Conservation (phyloP, 441 rosid species). For the Brassica balearica region DNA sequence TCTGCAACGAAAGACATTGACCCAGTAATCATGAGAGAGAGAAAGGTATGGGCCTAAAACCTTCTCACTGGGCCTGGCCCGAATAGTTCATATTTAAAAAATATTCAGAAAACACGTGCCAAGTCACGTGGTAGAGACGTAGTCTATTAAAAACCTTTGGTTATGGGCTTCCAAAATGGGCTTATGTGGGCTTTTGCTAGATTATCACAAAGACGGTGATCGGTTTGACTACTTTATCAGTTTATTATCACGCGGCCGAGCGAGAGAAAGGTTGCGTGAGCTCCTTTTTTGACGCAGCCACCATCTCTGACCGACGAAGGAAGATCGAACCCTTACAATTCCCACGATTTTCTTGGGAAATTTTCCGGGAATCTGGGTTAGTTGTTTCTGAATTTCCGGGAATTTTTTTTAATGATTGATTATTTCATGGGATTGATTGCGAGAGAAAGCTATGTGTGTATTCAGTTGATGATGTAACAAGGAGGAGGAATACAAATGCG, state of each 20-base stretch:
- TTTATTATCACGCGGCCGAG: conserved; percentile 2
- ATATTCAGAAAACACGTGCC: background rate
- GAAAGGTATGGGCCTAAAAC: conserved; percentile 5
- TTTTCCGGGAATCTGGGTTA: background rate
- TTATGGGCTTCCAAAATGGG: background rate
- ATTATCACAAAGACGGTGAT: background rate
- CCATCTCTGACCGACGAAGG: conserved; percentile 25
- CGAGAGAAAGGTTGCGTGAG: conserved; percentile 10
- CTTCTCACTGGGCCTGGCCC: background rate
- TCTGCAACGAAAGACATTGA: conserved; percentile 19
- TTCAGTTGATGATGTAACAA: background rate
- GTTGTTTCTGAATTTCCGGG: background rate
- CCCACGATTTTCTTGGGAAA: background rate
- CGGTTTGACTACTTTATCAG: background rate
- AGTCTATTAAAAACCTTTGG: background rate
- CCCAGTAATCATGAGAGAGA: conserved; percentile 20
- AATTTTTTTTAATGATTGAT: background rate
- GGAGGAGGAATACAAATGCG: background rate
- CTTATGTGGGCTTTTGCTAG: background rate
- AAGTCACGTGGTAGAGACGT: background rate
- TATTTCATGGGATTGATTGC: background rate
- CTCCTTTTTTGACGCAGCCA: background rate
- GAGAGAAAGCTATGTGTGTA: background rate
- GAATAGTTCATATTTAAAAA: background rate
- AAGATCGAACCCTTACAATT: background rate